Evolutionary conservation across 2,329 filamentous ascomycete species (phyloP), one percentile per base, ranked within the genome.

Genomic region (Orbilia blumenaviensis): DNA sequence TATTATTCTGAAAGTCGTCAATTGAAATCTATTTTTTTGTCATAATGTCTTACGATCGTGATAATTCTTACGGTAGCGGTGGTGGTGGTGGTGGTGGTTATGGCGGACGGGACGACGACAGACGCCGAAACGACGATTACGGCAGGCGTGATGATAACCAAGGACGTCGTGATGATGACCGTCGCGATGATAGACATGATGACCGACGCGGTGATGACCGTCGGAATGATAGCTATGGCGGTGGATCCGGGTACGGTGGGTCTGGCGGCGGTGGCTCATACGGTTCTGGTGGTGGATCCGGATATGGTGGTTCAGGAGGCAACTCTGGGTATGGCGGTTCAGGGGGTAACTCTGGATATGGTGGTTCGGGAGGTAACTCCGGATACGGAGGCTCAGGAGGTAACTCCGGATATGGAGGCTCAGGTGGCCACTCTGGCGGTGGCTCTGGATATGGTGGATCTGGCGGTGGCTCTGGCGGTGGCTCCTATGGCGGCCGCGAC

Each of bases 391-490:
- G 64, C 14, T 23, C 42, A 7, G 42, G 42, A 23, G 42, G 42
- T 18, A 46, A 58, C 23, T 21, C 44, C 10, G 54, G 32, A 38
- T 25, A 68, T 36, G 32, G 27, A 16, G 44, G 77, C 5, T 69
- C 77, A 36, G 78, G 71, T 10, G 63, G 68, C 16, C 66, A 66
- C 60, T 79, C 77, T 42, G 78, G 71, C 10, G 63, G 68, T 21
- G 66, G 64, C 60, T 79, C 80, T 34, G 78, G 79, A 16, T 79
- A 80, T 9, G 79, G 79, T 16, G 80, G 79, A 7, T 72, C 79
- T 42, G 81, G 82, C 27, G 79, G 82, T 16, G 80, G 79, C 9
- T 72, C 79, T 42, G 81, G 82, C 27, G 79, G 82, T 52, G 81
- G 81, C 62, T 66, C 84, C 83, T 46, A 46, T 54, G 81, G 81